A percentile compares a stretch with the other conserved stretches of the same genome.
Evolutionary conservation across 2,329 filamentous ascomycete species (phyloP).

Genomic region (Beauveria bassiana): DNA sequence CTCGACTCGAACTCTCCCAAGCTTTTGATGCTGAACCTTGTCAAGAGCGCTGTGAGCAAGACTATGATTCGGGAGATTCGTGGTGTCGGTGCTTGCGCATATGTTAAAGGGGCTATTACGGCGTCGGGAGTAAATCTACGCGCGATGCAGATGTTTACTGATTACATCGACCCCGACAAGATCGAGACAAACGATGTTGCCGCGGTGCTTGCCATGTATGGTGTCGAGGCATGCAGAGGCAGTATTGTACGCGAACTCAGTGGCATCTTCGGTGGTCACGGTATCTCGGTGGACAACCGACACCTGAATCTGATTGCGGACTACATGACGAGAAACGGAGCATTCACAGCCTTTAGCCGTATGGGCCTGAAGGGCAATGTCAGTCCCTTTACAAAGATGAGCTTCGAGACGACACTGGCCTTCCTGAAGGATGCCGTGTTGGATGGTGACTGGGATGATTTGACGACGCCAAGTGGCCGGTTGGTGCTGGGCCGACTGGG

Average conservation of each 20-base stretch:
- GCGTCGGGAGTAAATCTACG: conserved; percentile 81
- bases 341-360: conserved; percentile 86
- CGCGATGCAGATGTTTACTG: conserved; percentile 82
- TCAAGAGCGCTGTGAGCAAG: conserved; percentile 70
- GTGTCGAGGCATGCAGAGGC: conserved; percentile 83
- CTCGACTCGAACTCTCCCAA: conserved; percentile 78
- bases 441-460: conserved; percentile 82
- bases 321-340: conserved; percentile 91
- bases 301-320: conserved; percentile 95
- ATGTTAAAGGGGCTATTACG: conserved; percentile 60
- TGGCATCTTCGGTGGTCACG: conserved; percentile 81
- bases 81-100: conserved; percentile 65
- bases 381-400: conserved; percentile 96
- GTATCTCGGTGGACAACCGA: conserved; percentile 83
- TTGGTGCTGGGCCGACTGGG: conserved; percentile 82
- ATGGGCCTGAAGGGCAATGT: conserved; percentile 80
- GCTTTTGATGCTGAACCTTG: conserved; percentile 83
- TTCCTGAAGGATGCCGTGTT: conserved; percentile 90
- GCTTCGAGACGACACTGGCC: conserved; percentile 92
- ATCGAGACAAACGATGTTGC: conserved; percentile 91
- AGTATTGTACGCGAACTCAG: conserved; percentile 83
- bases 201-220: conserved; percentile 76
- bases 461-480: conserved; percentile 76
- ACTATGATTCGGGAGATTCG: conserved; percentile 83
- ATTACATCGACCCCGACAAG: conserved; percentile 77